These are phyloP conservation scores for Lepidium africanum DNA, from an alignment of 345 rosid genomes.

Conservation along the genomic window DNA sequence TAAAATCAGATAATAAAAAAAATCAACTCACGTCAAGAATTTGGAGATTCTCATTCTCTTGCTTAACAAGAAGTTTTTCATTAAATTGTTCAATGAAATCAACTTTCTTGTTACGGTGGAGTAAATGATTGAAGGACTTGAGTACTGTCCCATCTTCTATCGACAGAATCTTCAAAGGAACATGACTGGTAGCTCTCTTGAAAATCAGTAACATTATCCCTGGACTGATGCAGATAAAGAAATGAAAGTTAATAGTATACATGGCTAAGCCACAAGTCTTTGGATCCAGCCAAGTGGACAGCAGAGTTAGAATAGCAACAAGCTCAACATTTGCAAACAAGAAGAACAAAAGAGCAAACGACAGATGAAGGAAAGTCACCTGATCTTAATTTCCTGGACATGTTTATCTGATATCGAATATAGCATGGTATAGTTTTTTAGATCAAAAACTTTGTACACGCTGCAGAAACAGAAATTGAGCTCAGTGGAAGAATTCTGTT, in stretches of 20 bases:
- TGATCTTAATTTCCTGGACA: slow-evolving; percentile 95
- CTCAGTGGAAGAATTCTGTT: slow-evolving; percentile 8
- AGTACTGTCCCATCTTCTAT: slow-evolving; percentile 98
- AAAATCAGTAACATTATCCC: slow-evolving; percentile 95
- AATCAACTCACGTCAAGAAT: slow-evolving; percentile 74
- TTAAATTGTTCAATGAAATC: slow-evolving; percentile 97
- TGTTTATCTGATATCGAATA: slow-evolving; percentile 83
- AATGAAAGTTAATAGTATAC: neutral
- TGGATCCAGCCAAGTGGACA: neutral
- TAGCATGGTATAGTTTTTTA: slow-evolving; percentile 83
- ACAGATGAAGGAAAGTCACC: slow-evolving; percentile 35
- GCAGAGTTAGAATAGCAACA: slow-evolving; percentile 6
- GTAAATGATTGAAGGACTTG: slow-evolving; percentile 80
- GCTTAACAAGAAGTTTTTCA: slow-evolving; percentile 98
- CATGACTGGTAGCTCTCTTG: slow-evolving; percentile 66
- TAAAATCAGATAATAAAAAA: neutral
- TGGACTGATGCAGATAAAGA: slow-evolving; percentile 48
- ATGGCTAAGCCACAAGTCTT: neutral
- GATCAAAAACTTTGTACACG: slow-evolving; percentile 94
- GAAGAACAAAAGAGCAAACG: neutral
- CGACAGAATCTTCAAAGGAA: slow-evolving; percentile 79
- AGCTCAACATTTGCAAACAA: slow-evolving; percentile 33
- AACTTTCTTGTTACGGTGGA: slow-evolving; percentile 93
- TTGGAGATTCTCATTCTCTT: slow-evolving; percentile 95
- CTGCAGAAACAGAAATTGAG: slow-evolving; percentile 32